These are phyloP conservation scores for Aegilops umbellulata DNA, from an alignment of 176 grass and related monocot genomes.

Conservation along the genomic window DNA sequence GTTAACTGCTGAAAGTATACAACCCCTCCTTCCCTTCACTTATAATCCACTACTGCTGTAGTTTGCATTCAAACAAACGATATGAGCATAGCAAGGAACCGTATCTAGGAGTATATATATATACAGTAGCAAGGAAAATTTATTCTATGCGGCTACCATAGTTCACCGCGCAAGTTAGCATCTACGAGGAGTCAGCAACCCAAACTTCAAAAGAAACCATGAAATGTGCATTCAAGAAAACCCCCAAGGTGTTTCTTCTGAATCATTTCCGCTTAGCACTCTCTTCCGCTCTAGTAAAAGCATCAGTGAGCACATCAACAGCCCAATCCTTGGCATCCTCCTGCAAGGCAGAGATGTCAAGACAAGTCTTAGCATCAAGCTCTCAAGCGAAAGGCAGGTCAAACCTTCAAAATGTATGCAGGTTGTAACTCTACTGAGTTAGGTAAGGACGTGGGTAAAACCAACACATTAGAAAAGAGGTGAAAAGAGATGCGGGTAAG, in stretches of 20 bases:
- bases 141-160: background rate
- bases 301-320: constrained; percentile 68
- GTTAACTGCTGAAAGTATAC: background rate
- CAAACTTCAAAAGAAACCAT: background rate
- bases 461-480: background rate
- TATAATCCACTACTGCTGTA: background rate
- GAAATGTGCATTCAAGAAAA: background rate
- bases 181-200: background rate
- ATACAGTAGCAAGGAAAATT: background rate
- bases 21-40: background rate
- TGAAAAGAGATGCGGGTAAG: background rate
- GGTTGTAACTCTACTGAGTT: background rate
- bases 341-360: constrained; percentile 37
- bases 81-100: too few species aligned
- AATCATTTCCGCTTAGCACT: constrained; percentile 60
- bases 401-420: background rate
- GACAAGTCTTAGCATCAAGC: background rate
- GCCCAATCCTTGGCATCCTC: constrained; percentile 84
- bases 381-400: background rate
- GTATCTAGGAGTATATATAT: too few species aligned
- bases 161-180: background rate
- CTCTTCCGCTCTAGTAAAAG: constrained; percentile 81
- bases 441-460: background rate
- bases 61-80: too few species aligned
- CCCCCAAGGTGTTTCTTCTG: background rate